phyloP scores from a whole-genome alignment of 2,329 filamentous ascomycete species.

The Penicillium griseofulvum region DNA sequence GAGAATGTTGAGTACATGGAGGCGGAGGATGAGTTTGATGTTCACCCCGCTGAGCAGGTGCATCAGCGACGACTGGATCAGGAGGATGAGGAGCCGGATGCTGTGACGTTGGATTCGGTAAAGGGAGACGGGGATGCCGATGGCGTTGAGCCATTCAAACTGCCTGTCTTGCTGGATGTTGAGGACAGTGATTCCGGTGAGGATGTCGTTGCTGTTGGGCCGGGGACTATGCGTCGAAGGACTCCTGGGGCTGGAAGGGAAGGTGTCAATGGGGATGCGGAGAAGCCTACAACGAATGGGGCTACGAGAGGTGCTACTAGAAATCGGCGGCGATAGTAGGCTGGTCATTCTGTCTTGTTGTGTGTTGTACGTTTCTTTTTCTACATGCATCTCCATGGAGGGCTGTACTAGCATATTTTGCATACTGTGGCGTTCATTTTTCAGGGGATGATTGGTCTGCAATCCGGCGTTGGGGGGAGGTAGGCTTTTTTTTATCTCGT shows the following conservation, averaged over 20 bases:
- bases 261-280: conserved; percentile 42
- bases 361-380: background rate
- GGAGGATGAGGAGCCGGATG: conserved; percentile 92
- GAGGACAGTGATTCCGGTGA: conserved; percentile 95
- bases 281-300: conserved; percentile 29
- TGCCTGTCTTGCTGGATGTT: conserved; percentile 91
- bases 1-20: conserved; percentile 98
- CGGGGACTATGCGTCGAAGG: conserved; percentile 81
- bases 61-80: conserved; percentile 85
- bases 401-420: background rate
- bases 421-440: conserved; percentile 1
- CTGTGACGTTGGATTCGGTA: conserved; percentile 70
- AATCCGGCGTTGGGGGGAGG: background rate
- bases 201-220: conserved; percentile 66
- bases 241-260: conserved; percentile 73
- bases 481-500: background rate
- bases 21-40: conserved; percentile 95
- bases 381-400: background rate
- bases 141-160: conserved; percentile 65
- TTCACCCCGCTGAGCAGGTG: conserved; percentile 91
- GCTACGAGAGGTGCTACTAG: conserved; percentile 20
- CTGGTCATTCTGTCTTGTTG: background rate
- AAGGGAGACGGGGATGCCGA: conserved; percentile 59
- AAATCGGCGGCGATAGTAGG: conserved; percentile 32
- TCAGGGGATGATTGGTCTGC: background rate